A percentile compares a stretch with the other conserved stretches of the same genome.
Evolutionary conservation across 1,284 basidiomycete species (phyloP).

Genomic region (Fistulinella cinereoalba): DNA sequence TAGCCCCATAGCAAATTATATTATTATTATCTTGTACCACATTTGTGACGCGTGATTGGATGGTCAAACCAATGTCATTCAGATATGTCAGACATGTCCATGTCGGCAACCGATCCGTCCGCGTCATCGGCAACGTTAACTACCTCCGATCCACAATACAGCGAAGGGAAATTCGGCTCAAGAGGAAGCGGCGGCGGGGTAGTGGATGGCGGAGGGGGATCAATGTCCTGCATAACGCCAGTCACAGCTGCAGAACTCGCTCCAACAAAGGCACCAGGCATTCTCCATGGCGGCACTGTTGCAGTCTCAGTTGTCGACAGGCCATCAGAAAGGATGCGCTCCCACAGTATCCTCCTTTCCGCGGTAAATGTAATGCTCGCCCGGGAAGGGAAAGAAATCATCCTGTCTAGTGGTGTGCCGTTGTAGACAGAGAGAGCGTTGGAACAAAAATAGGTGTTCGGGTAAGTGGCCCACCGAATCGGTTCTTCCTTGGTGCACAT

Average conservation of each 20-base stretch:
- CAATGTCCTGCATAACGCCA: background rate
- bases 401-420: conserved; percentile 34
- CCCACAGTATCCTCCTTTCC: conserved; percentile 42
- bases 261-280: conserved; percentile 12
- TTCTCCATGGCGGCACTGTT: conserved; percentile 27
- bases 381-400: conserved; percentile 21
- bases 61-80: conserved; percentile 15
- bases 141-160: background rate
- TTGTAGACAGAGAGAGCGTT: conserved; percentile 53
- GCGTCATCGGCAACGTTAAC: background rate
- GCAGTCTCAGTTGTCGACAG: background rate
- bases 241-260: background rate
- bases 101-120: conserved; percentile 19
- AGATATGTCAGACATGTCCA: conserved; percentile 30
- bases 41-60: too few species aligned
- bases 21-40: conserved; percentile 2
- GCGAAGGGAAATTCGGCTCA: conserved; percentile 6
- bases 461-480: conserved; percentile 62
- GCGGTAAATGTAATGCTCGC: conserved; percentile 36
- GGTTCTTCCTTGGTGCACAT: conserved; percentile 1
- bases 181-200: conserved; percentile 28
- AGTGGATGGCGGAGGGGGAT: conserved; percentile 27
- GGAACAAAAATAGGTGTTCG: conserved; percentile 57
- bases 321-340: conserved; percentile 32
- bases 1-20: conserved; percentile 14